phyloP scores from a whole-genome alignment of 2,329 filamentous ascomycete species.

The Fusarium phyllophilum region DNA sequence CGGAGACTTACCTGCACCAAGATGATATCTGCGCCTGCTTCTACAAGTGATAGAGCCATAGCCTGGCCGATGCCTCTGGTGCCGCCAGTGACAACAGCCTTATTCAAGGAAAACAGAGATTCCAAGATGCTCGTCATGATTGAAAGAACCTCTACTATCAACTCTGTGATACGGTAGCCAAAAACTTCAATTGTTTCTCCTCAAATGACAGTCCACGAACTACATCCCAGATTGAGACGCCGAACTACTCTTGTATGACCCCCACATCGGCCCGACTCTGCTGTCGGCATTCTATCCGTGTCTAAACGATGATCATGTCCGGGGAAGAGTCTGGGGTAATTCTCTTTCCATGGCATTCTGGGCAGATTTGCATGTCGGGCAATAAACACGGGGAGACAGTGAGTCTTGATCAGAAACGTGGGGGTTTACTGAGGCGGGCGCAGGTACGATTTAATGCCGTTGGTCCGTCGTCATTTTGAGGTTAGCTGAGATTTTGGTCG shows the following conservation, averaged over 20 bases:
- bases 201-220: background rate
- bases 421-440: background rate
- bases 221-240: background rate
- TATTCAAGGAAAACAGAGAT: slow-evolving; percentile 63
- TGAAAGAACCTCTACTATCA: accelerated
- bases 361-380: background rate
- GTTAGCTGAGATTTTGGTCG: background rate
- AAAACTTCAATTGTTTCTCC: accelerated
- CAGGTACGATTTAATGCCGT: background rate
- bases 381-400: slow-evolving; percentile 7
- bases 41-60: slow-evolving; percentile 66
- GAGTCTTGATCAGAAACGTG: background rate
- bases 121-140: background rate
- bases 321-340: background rate
- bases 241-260: background rate
- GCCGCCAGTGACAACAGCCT: slow-evolving; percentile 65
- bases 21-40: slow-evolving; percentile 67
- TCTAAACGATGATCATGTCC: background rate
- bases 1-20: slow-evolving; percentile 59
- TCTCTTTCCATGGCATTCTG: background rate
- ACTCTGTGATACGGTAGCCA: background rate
- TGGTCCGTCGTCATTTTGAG: background rate
- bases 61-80: slow-evolving; percentile 68
- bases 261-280: background rate
- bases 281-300: background rate